Evolutionary conservation across 2,329 filamentous ascomycete genomes (phyloP), one percentile per base, ranked within the genome.

Genomic region (Aurifilum marmelostoma): DNA sequence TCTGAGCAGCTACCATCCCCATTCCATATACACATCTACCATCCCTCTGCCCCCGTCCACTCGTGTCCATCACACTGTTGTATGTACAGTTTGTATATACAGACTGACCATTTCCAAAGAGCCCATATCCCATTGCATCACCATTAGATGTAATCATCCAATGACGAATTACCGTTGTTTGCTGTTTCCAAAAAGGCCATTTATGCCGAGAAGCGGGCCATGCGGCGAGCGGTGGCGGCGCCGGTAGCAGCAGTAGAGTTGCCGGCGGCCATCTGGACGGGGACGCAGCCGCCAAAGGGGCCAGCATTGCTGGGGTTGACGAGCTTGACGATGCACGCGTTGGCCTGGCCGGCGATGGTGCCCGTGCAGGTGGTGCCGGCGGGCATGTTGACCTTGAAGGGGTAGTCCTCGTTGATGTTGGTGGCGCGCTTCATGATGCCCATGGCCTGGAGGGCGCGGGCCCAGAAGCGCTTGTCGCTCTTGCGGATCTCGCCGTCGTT

Each of bases 401-500:
- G 75, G 70, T 65, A 72, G 69, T 72, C 70, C 66, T 72, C 71
- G 71, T 72, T 72, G 71, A 72, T 68, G 71, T 72, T 72, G 59
- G 71, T 68, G 52, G 71, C 71, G 27, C 71, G 71, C 67, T 71
- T 71, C 63, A 69, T 66, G 62, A 72, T 65, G 65, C 68, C 69
- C 18, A 69, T 58, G 39, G 69, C 37, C 64, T 67, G 62, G 18
- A 72, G 66, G 29, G 69, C 68, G 66, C 71, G 69, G n/a, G 63
- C 62, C 62, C 68, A 69, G 14, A 37, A 71, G 2, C 74, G 68
- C 67, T 72, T 73, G 37, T 72, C 69, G n/a, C 63, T 69, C 64
- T 74, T 72, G 50, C 71, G 70, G 69, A 80, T 80, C 66, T 80
- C 77, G 21, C 79, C 79, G 21, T 72, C 72, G 0, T 67, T 75